Evolutionary conservation across 2,329 filamentous ascomycete genomes (phyloP).

Genomic region (Pestalotiopsis sp.): DNA sequence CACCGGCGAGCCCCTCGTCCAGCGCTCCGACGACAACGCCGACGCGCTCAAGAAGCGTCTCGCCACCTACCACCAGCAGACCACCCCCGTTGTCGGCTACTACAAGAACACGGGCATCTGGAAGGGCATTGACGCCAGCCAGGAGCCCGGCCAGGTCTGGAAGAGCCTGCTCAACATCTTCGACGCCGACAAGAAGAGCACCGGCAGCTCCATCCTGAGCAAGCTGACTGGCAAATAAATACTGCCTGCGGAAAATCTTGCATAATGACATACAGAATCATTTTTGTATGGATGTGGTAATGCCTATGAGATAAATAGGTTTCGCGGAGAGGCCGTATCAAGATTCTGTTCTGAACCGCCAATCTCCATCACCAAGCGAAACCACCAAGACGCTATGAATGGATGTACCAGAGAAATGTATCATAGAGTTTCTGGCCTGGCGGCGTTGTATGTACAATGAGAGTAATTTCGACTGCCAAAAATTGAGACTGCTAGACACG

Average conservation of each 20-base stretch:
- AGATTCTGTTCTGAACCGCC: background rate
- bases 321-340: background rate
- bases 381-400: background rate
- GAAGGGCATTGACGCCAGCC: slow-evolving; percentile 92
- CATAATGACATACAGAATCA: background rate
- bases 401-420: slow-evolving; percentile 2
- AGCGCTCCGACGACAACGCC: slow-evolving; percentile 96
- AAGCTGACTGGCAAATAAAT: slow-evolving; percentile 38
- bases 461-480: slow-evolving; percentile 7
- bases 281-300: slow-evolving; percentile 2
- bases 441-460: slow-evolving; percentile 13
- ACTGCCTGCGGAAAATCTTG: slow-evolving; percentile 9
- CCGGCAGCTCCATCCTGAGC: slow-evolving; percentile 41
- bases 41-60: slow-evolving; percentile 95
- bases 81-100: slow-evolving; percentile 88
- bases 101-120: slow-evolving; percentile 98
- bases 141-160: slow-evolving; percentile 96
- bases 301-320: background rate
- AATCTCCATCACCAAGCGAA: background rate
- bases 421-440: slow-evolving; percentile 6
- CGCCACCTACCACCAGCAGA: slow-evolving; percentile 92
- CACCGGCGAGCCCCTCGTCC: slow-evolving; percentile 94
- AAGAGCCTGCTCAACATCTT: slow-evolving; percentile 88
- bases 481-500: slow-evolving; percentile 7
- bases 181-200: slow-evolving; percentile 61